Base-by-base conservation (phyloP, 2,329 filamentous ascomycete species). In the Trichoderma koningii region DNA sequence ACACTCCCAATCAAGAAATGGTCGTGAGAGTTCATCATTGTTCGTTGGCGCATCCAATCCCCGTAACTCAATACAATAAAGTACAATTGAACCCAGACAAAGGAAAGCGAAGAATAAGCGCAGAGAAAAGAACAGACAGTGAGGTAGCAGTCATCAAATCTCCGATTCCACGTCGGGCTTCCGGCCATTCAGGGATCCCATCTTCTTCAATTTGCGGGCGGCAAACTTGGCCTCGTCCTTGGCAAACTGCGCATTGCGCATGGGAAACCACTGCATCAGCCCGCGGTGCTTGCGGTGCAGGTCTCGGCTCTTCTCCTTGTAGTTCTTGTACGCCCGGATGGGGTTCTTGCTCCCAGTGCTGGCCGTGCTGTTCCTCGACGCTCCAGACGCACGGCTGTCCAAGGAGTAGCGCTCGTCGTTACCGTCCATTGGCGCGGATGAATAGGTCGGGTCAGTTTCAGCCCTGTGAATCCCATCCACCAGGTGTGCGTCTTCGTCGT, bases 241-340 rank as follows among this genome's bases (percentile, higher is more conserved):
- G 50, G 89, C 93, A 75, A 97, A 98, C 69, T 88, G 87, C 23
- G 87, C 82, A 74, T 97, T 97, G 47, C 94, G 84, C 74, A 93
- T 90, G 0, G 94, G 93, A 73, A 88, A 91, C 93, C 93, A 98
- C 76, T 98, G 94, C 92, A 97, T 96, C 73, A 97, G 72, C 0
- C 94, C 94, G 12, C 93, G 84, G 70, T 97, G 93, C 78, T 93
- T 92, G 0, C 93, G 86, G 75, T 93, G 89, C 74, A 97, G 82
- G 52, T 90, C 87, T 68, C 89, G 87, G 73, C 89, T 92, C 68
- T 87, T 84, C 64, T 82, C 81, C 71, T 87, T 87, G 74, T 89
- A 87, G 23, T 89, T 83, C 73, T 87, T 87, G 73, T 83, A 81
- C 69, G 83, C 80, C 69, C 81, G 81, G 66, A 86, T 76, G 0